Base-by-base conservation (phyloP, 2,329 filamentous ascomycete genomes). In the Exserohilum rostratum region DNA sequence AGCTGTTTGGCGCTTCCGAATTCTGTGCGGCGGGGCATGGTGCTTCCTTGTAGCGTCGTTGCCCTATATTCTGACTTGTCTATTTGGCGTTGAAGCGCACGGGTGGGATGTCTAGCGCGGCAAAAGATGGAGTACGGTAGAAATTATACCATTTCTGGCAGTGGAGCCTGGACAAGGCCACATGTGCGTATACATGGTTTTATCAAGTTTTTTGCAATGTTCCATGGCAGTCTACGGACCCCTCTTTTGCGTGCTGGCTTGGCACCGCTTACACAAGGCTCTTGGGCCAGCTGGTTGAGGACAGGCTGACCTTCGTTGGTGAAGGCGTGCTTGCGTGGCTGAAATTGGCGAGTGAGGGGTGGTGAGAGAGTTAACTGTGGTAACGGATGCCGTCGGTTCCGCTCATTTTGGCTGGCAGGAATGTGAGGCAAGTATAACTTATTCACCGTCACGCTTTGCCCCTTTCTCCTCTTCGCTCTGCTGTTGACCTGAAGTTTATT, bases 61-160 rank as follows among this genome's bases (percentile, higher is more conserved):
- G 29, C 38, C 35, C 37, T 42, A 46, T 22, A 47, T 38, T 42
- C 15, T 46, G 37, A 31, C 17, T 50, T 43, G 29, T 53, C 48
- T 49, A 12, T 53, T 54, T 48, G 65, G 64, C 64, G 62, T 68
- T 66, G 34, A 34, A 63, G 58, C 54, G 60, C 43, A 47, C 57
- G 47, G 25, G 30, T 47, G 37, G 30, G 43, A 39, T 15, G 40
- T 37, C 31, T 27, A 27, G 40, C 42, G 27, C 17, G 31, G 44
- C 10, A 57, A 55, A 58, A 52, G 42, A 47, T 49, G 56, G 56
- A 58, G 56, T 60, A 53, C 42, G 46, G 49, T 18, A 40, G 43
- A 39, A 31, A 25, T 38, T 31, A 27, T 49, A 50, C 34, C 17
- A 52, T 46, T 47, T 46, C 15, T 43, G 38, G 25, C 48, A 17